These are phyloP conservation scores for Amanita pseudoporphyria DNA, from an alignment of 768 basidiomycete species.

Conservation along the genomic window DNA sequence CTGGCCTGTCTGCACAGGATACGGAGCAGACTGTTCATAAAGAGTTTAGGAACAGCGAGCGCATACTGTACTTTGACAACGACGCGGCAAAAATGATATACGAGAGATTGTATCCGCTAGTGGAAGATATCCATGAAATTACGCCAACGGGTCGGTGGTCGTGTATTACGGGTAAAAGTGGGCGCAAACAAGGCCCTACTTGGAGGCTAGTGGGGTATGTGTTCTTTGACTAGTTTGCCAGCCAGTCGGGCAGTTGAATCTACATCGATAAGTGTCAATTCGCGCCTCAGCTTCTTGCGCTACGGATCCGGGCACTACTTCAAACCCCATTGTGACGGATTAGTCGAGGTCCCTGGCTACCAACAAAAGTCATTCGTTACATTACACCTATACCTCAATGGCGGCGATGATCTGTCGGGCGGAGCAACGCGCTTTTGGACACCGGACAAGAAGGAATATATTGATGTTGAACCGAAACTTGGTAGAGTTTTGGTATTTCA, in stretches of 20 bases:
- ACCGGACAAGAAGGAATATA: constrained; percentile 21
- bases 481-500: constrained; percentile 33
- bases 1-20: constrained; percentile 19
- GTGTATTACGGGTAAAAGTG: constrained; percentile 20
- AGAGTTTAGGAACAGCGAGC: constrained; percentile 27
- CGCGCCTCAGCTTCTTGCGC: constrained; percentile 31
- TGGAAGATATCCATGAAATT: constrained; percentile 23
- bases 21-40: constrained; percentile 19
- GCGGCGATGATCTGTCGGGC: constrained; percentile 18
- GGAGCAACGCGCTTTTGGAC: constrained; percentile 33
- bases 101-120: constrained; percentile 22
- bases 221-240: constrained; percentile 2
- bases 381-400: constrained; percentile 33
- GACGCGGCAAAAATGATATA: constrained; percentile 20
- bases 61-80: constrained; percentile 22
- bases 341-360: constrained; percentile 20
- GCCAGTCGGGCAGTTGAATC: not conserved
- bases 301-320: constrained; percentile 36
- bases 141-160: constrained; percentile 21
- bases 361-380: constrained; percentile 31
- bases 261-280: constrained; percentile 20
- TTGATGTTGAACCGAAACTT: constrained; percentile 27
- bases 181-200: constrained; percentile 19
- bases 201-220: constrained; percentile 26
- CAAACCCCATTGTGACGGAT: constrained; percentile 29